Conservation (phyloP, 768 basidiomycete species). For the Suillus spraguei region DNA sequence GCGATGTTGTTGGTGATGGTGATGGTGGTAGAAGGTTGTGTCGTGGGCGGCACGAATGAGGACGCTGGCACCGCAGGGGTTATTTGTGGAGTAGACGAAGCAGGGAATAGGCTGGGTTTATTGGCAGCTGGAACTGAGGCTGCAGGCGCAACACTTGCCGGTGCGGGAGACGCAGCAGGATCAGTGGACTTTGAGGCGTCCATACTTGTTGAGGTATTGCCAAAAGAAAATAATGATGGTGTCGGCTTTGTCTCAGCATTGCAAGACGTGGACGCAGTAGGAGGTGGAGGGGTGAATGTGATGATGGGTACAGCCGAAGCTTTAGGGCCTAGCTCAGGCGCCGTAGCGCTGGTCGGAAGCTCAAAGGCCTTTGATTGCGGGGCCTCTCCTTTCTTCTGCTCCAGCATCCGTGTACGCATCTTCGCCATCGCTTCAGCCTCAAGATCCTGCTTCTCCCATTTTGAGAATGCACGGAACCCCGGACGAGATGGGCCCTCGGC, state of each 20-base stretch:
- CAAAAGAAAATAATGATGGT: conserved; percentile 21
- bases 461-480: conserved; percentile 56
- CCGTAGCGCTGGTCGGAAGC: conserved; percentile 27
- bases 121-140: conserved; percentile 16
- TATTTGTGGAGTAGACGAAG: conserved; percentile 17
- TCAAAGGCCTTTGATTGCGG: conserved; percentile 38
- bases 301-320: conserved; percentile 29
- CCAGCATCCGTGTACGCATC: conserved; percentile 57
- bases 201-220: conserved; percentile 7
- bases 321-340: conserved; percentile 25
- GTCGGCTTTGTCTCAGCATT: conserved; percentile 20
- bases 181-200: conserved; percentile 15
- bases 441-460: conserved; percentile 87
- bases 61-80: conserved; percentile 16
- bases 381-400: conserved; percentile 42
- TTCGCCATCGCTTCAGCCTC: conserved; percentile 80
- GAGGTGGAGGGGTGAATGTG: conserved; percentile 29
- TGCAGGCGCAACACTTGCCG: conserved; percentile 22
- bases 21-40: conserved; percentile 12
- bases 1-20: conserved; percentile 13
- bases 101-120: conserved; percentile 10
- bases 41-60: conserved; percentile 21
- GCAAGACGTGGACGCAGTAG: conserved; percentile 8
- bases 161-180: conserved; percentile 14
- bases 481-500: conserved; percentile 59